Percentiles rank a stretch among this genome's conserved stretches.
phyloP scores from a whole-genome alignment of 2,329 filamentous ascomycete genomes.

The Penicillium concentricum region DNA sequence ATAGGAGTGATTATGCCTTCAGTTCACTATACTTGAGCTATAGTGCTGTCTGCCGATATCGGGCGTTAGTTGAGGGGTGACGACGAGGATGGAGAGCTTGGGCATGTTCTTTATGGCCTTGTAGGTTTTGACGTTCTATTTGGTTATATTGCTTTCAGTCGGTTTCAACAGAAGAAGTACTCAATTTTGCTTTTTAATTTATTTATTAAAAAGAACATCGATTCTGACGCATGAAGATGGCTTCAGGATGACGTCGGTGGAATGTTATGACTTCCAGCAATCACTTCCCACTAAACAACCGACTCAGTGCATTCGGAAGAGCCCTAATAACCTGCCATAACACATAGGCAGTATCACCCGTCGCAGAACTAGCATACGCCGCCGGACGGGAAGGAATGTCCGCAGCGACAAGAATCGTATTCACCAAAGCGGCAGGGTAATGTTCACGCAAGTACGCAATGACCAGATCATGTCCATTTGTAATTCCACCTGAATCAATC shows the following conservation, averaged over 20 bases:
- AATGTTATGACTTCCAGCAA: background rate
- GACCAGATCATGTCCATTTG: conserved; percentile 30
- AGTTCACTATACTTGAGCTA: no score
- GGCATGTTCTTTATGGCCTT: no score
- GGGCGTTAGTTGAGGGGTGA: no score
- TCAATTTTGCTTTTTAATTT: background rate
- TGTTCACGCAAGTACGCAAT: conserved; percentile 20
- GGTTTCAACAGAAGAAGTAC: background rate
- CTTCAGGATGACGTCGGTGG: conserved; percentile 9
- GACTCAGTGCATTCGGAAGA: conserved; percentile 11
- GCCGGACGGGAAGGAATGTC: conserved; percentile 30
- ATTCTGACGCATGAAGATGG: background rate
- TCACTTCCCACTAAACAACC: background rate
- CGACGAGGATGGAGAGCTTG: no score
- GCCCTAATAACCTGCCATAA: conserved; percentile 20
- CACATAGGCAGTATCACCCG: conserved; percentile 12
- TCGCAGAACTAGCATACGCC: conserved; percentile 24
- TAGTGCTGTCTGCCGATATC: no score
- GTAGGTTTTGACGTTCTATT: background rate
- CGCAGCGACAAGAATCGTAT: conserved; percentile 35
- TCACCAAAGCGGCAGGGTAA: conserved; percentile 27
- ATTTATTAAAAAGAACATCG: no score
- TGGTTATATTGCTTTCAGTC: background rate
- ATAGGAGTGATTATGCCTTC: no score
- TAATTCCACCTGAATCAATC: conserved; percentile 22